These are phyloP conservation scores for Acorus calamus DNA, from an alignment of 106 monocot genomes.

Conservation along the genomic window DNA sequence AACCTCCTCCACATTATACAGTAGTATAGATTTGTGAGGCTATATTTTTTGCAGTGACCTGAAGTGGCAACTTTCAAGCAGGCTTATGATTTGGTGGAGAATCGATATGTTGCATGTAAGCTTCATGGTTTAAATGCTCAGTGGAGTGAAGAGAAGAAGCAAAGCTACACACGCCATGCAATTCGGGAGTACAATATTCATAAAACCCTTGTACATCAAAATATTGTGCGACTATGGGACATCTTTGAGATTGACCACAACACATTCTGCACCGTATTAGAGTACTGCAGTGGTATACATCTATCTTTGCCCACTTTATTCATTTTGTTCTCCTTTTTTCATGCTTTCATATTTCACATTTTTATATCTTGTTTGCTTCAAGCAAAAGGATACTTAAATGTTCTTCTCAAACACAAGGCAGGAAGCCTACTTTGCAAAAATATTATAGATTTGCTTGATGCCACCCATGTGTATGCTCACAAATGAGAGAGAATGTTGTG, in stretches of 20 bases:
- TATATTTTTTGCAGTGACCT: slow-evolving; percentile 43
- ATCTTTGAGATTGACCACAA: slow-evolving; percentile 96
- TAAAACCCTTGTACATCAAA: slow-evolving; percentile 86
- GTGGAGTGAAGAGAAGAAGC: slow-evolving; percentile 98
- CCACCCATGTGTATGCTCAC: too few relatives aligned
- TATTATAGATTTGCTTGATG: too few relatives aligned
- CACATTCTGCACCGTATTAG: slow-evolving; percentile 97
- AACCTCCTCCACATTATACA: too few relatives aligned
- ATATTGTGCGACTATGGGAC: slow-evolving; percentile 95
- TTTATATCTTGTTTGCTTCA: background rate
- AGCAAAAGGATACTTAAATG: too few relatives aligned
- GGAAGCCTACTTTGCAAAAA: too few relatives aligned
- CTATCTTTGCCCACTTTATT: background rate
- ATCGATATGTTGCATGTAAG: slow-evolving; percentile 95
- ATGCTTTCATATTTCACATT: too few relatives aligned
- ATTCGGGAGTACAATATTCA: slow-evolving; percentile 98
- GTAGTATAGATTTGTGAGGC: slow-evolving; percentile 10
- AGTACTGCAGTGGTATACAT: slow-evolving; percentile 87
- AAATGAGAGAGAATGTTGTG: too few relatives aligned
- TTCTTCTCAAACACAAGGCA: too few relatives aligned
- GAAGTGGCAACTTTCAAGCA: slow-evolving; percentile 50
- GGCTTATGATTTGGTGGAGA: slow-evolving; percentile 95
- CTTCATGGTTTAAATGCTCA: slow-evolving; percentile 97
- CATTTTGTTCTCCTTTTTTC: slow-evolving; percentile 5
- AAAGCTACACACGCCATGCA: slow-evolving; percentile 98